Evolutionary conservation across 768 basidiomycete genomes (phyloP), one percentile per base, ranked within the genome.

Genomic region (Xerocomellus dryophilus): DNA sequence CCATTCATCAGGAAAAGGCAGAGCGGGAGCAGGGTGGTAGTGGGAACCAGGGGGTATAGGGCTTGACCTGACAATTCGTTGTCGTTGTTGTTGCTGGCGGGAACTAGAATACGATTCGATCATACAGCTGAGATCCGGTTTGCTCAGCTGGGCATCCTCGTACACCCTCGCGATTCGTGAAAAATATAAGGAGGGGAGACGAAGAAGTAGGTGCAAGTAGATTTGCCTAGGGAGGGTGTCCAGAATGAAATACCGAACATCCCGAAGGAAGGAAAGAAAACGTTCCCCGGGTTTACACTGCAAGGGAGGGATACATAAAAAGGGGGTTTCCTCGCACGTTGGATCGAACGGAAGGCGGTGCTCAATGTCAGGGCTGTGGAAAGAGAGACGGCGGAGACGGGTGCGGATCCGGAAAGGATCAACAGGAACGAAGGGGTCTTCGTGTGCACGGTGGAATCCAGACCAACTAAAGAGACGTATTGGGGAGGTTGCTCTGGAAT

Each of bases 111-210:
- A 71, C 0, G 69, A 71, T 53, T 47, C 63, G 55, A 54, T 70
- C 79, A 85, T 82, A 36, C 78, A 64, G 47, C 81, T 71, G 9
- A 92, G 80, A 62, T 92, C 90, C 9, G 84, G 86, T 56, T 77
- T 78, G 63, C 87, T 88, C 47, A 92, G 79, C 50, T 91, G 84
- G 2, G 89, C 88, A 52, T 89, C 87, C 60, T 86, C 80, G 58
- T 90, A 90, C 25, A 91, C 80, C 44, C 81, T 78, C 3, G 86
- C 81, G 21, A 92, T 90, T 3, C 90, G 83, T 3, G 84, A 80
- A 68, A 90, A 92, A 63, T 92, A 92, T 61, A 90, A 74, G 0
- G 85, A 80, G 2, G 90, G 90, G n/a, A 92, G 77, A 15, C 83
- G 79, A 17, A 91, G 76, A 8, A 91, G 79, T 25, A 72, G 40